A percentile compares a stretch with the other conserved stretches of the same genome.
Conservation (phyloP, 2,329 filamentous ascomycete genomes). For the Fusarium sp. region DNA sequence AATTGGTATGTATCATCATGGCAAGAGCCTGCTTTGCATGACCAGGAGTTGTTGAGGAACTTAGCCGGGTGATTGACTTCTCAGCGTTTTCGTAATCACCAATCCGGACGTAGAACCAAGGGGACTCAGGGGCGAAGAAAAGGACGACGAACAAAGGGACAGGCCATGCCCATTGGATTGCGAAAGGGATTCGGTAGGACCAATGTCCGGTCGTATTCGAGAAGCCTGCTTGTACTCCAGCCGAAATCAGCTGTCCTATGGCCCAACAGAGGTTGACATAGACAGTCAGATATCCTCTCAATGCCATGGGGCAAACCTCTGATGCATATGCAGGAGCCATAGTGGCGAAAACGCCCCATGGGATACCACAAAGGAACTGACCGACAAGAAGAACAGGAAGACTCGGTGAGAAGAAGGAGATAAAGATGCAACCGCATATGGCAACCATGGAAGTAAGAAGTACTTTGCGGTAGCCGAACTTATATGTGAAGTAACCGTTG, state of each 20-base stretch:
- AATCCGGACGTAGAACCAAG: slow-evolving; percentile 45
- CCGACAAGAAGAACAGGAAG: slow-evolving; percentile 54
- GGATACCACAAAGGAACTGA: slow-evolving; percentile 56
- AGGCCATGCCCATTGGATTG: slow-evolving; percentile 50
- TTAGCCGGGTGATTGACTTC: slow-evolving; percentile 29
- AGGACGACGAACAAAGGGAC: slow-evolving; percentile 41
- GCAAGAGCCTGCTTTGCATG: slow-evolving; percentile 40
- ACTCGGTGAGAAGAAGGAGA: slow-evolving; percentile 46
- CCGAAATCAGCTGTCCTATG: slow-evolving; percentile 52
- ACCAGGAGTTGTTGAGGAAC: slow-evolving; percentile 52
- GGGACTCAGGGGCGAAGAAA: slow-evolving; percentile 46
- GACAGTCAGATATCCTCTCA: slow-evolving; percentile 53
- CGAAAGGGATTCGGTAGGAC: slow-evolving; percentile 51
- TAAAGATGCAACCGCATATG: slow-evolving; percentile 41
- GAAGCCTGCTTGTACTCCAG: slow-evolving; percentile 41
- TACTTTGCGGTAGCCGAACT: slow-evolving; percentile 52
- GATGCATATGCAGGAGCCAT: slow-evolving; percentile 54
- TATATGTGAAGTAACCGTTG: slow-evolving; percentile 36
- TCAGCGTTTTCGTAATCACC: slow-evolving; percentile 43
- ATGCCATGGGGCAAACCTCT: slow-evolving; percentile 53
- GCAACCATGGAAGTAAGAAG: slow-evolving; percentile 51
- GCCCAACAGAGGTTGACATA: slow-evolving; percentile 55
- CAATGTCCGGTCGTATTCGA: slow-evolving; percentile 37
- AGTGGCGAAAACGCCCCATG: slow-evolving; percentile 54
- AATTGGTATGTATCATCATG: slow-evolving; percentile 68